Conservation (phyloP, 2,329 filamentous ascomycete genomes). For the Dactylella cylindrospora region DNA sequence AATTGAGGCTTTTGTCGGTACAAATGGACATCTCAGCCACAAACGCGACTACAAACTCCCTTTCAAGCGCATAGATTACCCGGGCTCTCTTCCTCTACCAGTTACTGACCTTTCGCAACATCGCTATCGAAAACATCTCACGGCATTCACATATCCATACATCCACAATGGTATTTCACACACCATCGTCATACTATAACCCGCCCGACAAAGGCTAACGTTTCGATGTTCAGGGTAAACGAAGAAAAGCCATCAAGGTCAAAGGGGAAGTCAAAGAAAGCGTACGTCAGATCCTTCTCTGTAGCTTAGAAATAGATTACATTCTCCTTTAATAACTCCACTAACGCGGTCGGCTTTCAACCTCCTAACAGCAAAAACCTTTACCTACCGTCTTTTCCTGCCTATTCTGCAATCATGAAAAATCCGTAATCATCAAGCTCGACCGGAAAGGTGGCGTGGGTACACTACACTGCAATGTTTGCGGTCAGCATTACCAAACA, state of each 20-base stretch:
- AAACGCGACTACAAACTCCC: no score
- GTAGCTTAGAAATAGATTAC: background rate
- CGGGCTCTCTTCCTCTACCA: background rate
- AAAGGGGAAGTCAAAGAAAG: slow-evolving; percentile 40
- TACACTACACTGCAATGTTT: slow-evolving; percentile 84
- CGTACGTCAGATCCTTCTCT: slow-evolving; percentile 10
- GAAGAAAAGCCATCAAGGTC: slow-evolving; percentile 44
- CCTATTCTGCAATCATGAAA: slow-evolving; percentile 98
- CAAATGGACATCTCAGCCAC: no score
- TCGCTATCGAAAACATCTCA: background rate
- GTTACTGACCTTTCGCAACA: background rate
- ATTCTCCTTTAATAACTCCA: background rate
- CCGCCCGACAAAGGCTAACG: background rate
- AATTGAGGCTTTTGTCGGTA: no score
- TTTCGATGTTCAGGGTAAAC: slow-evolving; percentile 17
- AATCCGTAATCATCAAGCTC: slow-evolving; percentile 83
- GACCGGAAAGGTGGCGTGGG: slow-evolving; percentile 91
- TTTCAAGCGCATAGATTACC: no score
- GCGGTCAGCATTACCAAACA: slow-evolving; percentile 90
- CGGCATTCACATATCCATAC: background rate
- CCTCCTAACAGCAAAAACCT: slow-evolving; percentile 62
- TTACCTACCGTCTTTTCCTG: slow-evolving; percentile 87
- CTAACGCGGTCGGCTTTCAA: slow-evolving; percentile 1
- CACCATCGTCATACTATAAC: background rate
- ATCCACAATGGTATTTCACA: slow-evolving; percentile 13